Evolutionary conservation across 306 rosid genomes (phyloP).

Genomic region (Dalbergia oliveri): DNA sequence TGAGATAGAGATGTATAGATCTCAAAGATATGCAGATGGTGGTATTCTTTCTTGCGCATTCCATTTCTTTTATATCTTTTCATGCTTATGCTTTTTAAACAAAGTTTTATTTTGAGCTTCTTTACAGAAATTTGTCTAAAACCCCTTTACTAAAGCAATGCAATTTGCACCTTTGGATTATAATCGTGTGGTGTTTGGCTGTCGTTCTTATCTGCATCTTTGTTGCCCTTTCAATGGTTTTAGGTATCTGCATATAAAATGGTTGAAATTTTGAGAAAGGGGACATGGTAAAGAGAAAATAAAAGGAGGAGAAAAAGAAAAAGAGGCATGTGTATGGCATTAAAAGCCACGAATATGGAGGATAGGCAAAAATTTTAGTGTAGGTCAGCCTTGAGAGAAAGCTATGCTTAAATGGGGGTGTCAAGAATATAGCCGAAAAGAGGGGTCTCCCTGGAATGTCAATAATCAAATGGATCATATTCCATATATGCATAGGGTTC

Average conservation of each 20-base stretch:
- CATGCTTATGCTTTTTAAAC: conserved; percentile 60
- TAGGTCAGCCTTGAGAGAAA: conserved; percentile 65
- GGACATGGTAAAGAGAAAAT: conserved; percentile 49
- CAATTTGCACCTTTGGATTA: conserved; percentile 55
- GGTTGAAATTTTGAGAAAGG: conserved; percentile 60
- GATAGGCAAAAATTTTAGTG: conserved; percentile 50
- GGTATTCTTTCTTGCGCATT: conserved; percentile 57
- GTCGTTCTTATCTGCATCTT: conserved; percentile 47
- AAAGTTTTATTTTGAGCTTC: conserved; percentile 64
- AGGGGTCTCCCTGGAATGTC: conserved; percentile 55
- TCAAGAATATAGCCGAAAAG: conserved; percentile 57
- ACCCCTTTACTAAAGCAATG: conserved; percentile 57
- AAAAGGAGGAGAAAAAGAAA: conserved; percentile 56
- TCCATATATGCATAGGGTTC: conserved; percentile 38
- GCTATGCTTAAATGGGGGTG: conserved; percentile 52
- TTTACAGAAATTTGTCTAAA: conserved; percentile 58
- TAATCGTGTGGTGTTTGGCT: conserved; percentile 48
- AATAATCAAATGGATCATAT: conserved; percentile 55
- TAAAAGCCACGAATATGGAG: conserved; percentile 60
- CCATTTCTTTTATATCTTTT: conserved; percentile 64
- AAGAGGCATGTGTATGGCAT: conserved; percentile 58
- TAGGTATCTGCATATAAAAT: conserved; percentile 53
- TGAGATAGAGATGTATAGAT: conserved; percentile 43
- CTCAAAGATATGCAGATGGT: conserved; percentile 42
- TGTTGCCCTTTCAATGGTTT: conserved; percentile 52